Base-by-base conservation (phyloP, 495 filamentous ascomycete species). In the Viridothelium virens region DNA sequence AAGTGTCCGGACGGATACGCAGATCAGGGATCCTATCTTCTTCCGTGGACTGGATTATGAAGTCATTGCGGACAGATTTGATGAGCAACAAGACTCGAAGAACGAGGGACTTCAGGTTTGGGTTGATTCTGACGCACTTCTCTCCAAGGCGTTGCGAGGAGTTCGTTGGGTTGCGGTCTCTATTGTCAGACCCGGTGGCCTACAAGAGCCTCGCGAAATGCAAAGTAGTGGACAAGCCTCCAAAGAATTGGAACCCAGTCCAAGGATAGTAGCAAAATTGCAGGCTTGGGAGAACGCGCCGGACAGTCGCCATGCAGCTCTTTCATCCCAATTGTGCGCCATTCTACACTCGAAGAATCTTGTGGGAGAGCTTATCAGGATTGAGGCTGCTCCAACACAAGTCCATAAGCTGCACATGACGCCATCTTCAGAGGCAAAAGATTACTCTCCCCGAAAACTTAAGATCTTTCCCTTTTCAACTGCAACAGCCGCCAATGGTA, bases 271-370 rank as follows among this genome's bases (percentile, higher is more conserved):
- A 18, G 92, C 92, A 36, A 85, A 83, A 62, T 71, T 96, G 3
- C 74, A 83, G 61, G 76, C 83, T 1, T 98, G 95, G 95, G 85
- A 92, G 41, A 89, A 95, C 71, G 89, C 91, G 0, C 92, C 93
- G 2, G 89, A 95, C 70, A 84, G 82, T 36, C 84, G 85, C 62
- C 91, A 93, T 65, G 82, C 82, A 67, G 89, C 88, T 18, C 80
- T 97, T 38, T 97, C 94, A 12, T 82, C 86, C 1, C 73, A 86
- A 2, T 77, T 98, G 7, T 92, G 89, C 71, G 83, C 84, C 6
- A 82, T 87, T 3, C 81, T 98, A 38, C 84, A 85, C 10, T 84
- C 84, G 37, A 77, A 85, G 46, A 86, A 85, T 2, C 81, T 96
- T 34, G 89, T 96, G 31, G 94, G 94, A n/a, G 91, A 91, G 16